Evolutionary conservation across 164 flowering plant genomes (phyloP).

Genomic region (Vitis rupestris): DNA sequence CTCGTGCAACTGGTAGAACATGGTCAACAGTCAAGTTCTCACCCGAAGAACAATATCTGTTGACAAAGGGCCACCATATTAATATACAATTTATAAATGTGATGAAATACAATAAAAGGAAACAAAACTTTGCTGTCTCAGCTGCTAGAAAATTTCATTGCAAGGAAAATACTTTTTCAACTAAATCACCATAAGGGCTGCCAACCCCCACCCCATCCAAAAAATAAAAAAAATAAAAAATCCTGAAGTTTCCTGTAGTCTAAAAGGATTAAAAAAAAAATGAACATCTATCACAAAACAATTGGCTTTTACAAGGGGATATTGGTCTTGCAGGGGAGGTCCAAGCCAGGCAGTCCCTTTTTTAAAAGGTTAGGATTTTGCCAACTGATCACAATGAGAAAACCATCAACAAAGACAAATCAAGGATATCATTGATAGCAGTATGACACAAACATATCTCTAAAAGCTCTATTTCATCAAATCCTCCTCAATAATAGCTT

Average conservation of each 20-base stretch:
- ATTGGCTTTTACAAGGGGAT: too few species aligned
- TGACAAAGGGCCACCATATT: background rate
- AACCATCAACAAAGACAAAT: background rate
- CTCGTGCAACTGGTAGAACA: constrained; percentile 73
- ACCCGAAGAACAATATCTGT: constrained; percentile 80
- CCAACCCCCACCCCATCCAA: background rate
- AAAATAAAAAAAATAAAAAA: too few species aligned
- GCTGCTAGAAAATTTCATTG: too few species aligned
- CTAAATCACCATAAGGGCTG: background rate
- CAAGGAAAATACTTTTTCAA: too few species aligned
- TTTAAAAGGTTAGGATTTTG: too few species aligned
- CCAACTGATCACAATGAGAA: background rate
- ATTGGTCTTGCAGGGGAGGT: too few species aligned
- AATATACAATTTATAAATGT: background rate
- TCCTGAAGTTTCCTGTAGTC: too few species aligned
- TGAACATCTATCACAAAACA: background rate
- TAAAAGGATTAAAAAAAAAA: background rate
- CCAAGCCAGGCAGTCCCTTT: too few species aligned
- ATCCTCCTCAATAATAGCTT: background rate
- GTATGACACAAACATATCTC: background rate
- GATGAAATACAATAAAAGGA: background rate
- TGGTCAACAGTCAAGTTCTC: constrained; percentile 89
- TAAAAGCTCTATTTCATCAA: background rate
- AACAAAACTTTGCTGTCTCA: background rate
- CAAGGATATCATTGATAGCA: background rate